Base-by-base conservation (phyloP, 2,329 filamentous ascomycete genomes). In the Ophiostoma piceae region DNA sequence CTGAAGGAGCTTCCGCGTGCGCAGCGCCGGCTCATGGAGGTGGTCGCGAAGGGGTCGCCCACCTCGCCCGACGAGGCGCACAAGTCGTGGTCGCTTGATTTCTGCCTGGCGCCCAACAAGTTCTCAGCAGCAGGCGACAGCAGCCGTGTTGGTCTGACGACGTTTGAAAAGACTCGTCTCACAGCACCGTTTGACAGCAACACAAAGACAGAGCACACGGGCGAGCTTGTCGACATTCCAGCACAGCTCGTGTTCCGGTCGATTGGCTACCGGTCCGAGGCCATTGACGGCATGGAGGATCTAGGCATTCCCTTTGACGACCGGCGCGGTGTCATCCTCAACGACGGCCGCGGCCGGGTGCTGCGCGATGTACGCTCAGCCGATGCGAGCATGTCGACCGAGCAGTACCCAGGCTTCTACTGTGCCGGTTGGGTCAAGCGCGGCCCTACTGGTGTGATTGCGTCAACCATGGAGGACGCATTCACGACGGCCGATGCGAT, bases 361-460 rank as follows among this genome's bases (percentile, higher is more conserved):
- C 78, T 78, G 69, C 82, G 75, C 75, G 81, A 74, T 74, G 79
- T 73, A 75, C 76, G 70, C 71, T 75, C 71, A 60, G 75, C 68
- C 22, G 74, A 77, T 73, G 71, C 77, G 73, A 78, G 74, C 73
- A 78, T 71, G 75, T 83, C 68, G 74, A 82, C 73, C 79, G 84
- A 72, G 75, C 82, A 73, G 76, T 86, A 77, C 76, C 87, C 89
- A 0, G 92, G 94, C 0, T 79, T 97, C 37, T 99, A 99, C 80
- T 96, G 93, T 74, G 91, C 94, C 19, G 95, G 95, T 0, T 99
- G 95, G 95, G 93, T 97, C 11, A 98, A 98, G 81, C 87, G 90
- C 47, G 95, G 95, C 0, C 94, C 95, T 0, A 97, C 93, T 0
- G 95, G 95, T 2, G 94, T 98, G 3, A 99, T 99, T 77, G 94